Evolutionary conservation across 805 yeast species (phyloP), one percentile per base, ranked within the genome.

Genomic region (Wickerhamiella parazyma): DNA sequence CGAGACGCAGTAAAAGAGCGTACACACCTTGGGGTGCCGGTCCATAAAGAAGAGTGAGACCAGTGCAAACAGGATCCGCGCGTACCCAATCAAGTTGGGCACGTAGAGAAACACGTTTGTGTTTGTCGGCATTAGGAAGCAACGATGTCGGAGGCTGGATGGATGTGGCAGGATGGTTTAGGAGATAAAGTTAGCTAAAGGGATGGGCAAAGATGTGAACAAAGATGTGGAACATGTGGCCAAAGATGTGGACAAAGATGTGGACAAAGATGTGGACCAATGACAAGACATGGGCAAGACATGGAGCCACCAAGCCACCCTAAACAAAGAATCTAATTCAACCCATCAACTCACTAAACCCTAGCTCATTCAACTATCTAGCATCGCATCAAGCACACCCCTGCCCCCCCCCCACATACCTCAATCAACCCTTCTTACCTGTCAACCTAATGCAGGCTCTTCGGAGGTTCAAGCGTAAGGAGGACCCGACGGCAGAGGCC

Each of bases 11-110:
- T 91, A 91, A 36, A 86, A 66, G 16, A 74, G 60, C 33, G 83
- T 75, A 41, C 95, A 86, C 58, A 71, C 70, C 45, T 79, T 64
- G 17, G 96, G 98, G 60, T 85, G 91, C 56, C 71, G 67, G 51
- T 73, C 71, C 98, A 91, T 91, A 51, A 81, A 71, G 49, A 74
- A 66, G 50, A 87, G 76, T 33, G 97, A 86, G 34, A 81, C 64
- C 39, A 86, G 56, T 9, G 95, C 93, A 18, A 94, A 76, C 29
- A 80, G 53, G 16, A 93, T 87, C 49, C 99, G 74, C 36, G 78
- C 58, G 60, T 84, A 86, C 2, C 99, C 98, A 52, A 91, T 89
- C 52, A 83, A 67, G 61, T 91, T 91, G 9, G 98, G 98, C 42
- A 89, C 78, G 62, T 75, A 91, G 51, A 78, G 65, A 61, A 83